phyloP scores from a whole-genome alignment of 768 basidiomycete species.

The Dictyophora rubrovolvata region DNA sequence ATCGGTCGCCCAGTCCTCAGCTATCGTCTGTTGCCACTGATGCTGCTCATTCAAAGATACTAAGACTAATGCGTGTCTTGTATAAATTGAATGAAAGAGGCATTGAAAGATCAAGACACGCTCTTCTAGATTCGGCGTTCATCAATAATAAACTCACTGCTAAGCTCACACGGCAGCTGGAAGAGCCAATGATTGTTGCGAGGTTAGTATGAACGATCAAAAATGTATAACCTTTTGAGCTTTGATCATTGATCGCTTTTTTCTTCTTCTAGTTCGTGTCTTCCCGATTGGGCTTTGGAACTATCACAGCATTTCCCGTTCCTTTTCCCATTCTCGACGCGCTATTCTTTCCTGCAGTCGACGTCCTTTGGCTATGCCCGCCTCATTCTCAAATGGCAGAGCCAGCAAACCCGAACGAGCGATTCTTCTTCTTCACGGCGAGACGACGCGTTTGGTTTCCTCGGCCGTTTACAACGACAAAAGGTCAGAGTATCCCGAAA shows the following conservation, averaged over 20 bases:
- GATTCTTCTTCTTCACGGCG: constrained; percentile 57
- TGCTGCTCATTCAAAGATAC: constrained; percentile 79
- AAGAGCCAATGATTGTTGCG: constrained; percentile 98
- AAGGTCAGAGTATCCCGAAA: constrained; percentile 95
- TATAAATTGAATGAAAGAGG: constrained; percentile 75
- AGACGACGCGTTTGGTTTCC: constrained; percentile 85
- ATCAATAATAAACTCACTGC: constrained; percentile 97
- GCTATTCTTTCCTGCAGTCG: constrained; percentile 94
- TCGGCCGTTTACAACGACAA: constrained; percentile 87
- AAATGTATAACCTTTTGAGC: neutral
- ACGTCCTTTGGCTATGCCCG: constrained; percentile 97
- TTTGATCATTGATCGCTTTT: neutral
- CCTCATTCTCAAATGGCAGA: constrained; percentile 90
- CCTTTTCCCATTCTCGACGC: constrained; percentile 96
- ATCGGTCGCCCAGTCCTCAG: constrained; percentile 52
- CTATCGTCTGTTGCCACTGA: constrained; percentile 78
- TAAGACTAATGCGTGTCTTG: constrained; percentile 80
- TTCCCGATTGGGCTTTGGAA: constrained; percentile 96
- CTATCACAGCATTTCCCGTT: constrained; percentile 96
- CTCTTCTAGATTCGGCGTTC: constrained; percentile 71
- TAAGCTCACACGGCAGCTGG: constrained; percentile 92
- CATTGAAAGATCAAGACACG: constrained; percentile 45
- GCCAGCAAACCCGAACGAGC: constrained; percentile 70
- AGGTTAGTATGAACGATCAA: constrained; percentile 41
- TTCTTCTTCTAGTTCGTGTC: constrained; percentile 56